A percentile compares a stretch with the other conserved stretches of the same genome.
phyloP scores from a whole-genome alignment of 108 stramenopile genomes.

The Cyclotella cryptica region DNA sequence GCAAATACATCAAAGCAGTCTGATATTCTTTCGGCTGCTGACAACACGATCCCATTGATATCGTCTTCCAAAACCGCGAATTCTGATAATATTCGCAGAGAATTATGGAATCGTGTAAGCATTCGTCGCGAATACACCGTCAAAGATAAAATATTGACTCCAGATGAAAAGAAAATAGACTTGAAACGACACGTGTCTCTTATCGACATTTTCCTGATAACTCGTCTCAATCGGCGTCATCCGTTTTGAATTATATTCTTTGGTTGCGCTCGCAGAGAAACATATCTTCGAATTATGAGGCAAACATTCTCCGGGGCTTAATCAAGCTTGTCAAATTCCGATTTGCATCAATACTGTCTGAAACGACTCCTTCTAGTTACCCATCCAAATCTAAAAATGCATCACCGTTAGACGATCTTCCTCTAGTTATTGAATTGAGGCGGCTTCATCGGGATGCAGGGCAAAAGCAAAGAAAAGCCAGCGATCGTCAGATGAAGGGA shows the following conservation, averaged over 20 bases:
- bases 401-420: constrained; percentile 73
- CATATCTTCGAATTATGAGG: constrained; percentile 84
- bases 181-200: constrained; percentile 54
- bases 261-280: constrained; percentile 71
- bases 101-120: constrained; percentile 26
- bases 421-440: constrained; percentile 74
- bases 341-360: constrained; percentile 60
- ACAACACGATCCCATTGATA: constrained; percentile 13
- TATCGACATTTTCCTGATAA: constrained; percentile 64
- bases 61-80: constrained; percentile 18
- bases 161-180: not conserved
- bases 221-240: constrained; percentile 70
- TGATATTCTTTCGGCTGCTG: not conserved
- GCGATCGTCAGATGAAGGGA: constrained; percentile 76
- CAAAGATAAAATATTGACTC: not conserved
- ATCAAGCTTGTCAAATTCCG: constrained; percentile 84
- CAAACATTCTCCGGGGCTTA: constrained; percentile 83
- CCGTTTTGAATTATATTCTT: constrained; percentile 73
- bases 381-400: constrained; percentile 23
- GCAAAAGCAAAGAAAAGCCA: constrained; percentile 64
- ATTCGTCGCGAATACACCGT: not conserved
- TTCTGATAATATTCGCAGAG: constrained; percentile 19
- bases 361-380: not conserved
- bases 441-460: constrained; percentile 83
- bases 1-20: not conserved